phyloP scores from a whole-genome alignment of 2,329 filamentous ascomycete species.

The Penicillium sp. region DNA sequence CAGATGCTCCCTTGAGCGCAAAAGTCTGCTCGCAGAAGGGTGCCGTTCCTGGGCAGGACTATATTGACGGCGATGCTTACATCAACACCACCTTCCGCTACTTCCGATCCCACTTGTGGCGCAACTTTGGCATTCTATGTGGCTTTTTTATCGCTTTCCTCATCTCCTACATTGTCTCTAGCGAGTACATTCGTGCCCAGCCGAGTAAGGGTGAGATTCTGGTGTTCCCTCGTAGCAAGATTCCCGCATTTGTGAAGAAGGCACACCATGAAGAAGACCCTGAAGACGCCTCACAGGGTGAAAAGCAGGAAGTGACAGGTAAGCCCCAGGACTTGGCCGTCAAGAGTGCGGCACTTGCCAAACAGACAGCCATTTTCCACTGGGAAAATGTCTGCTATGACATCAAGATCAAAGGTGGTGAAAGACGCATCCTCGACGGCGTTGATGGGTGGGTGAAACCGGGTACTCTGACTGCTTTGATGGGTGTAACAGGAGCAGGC shows the following conservation, averaged over 20 bases:
- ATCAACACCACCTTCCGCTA: constrained; percentile 53
- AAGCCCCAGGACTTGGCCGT: constrained; percentile 53
- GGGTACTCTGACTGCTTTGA: constrained; percentile 78
- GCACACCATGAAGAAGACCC: constrained; percentile 18
- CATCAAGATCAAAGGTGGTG: constrained; percentile 69
- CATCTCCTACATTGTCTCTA: constrained; percentile 54
- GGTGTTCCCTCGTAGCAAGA: constrained; percentile 64
- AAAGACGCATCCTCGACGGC: constrained; percentile 69
- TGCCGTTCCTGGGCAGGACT: constrained; percentile 47
- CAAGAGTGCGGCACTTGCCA: constrained; percentile 57
- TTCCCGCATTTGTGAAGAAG: constrained; percentile 42
- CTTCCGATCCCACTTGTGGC: constrained; percentile 54
- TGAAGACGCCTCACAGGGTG: constrained; percentile 15
- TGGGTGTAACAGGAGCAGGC: constrained; percentile 84
- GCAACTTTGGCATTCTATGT: constrained; percentile 62
- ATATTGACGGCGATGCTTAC: constrained; percentile 56
- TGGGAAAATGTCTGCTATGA: constrained; percentile 81
- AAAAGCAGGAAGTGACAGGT: constrained; percentile 54
- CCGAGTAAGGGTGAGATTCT: constrained; percentile 70
- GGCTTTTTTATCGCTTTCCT: constrained; percentile 57
- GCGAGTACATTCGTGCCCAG: constrained; percentile 56
- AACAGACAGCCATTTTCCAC: constrained; percentile 66
- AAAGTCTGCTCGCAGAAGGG: constrained; percentile 56
- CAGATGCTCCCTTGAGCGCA: constrained; percentile 30
- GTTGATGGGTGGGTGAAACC: constrained; percentile 92